phyloP scores from a whole-genome alignment of 139 green algal genomes.

The Coccomyxa sp. region DNA sequence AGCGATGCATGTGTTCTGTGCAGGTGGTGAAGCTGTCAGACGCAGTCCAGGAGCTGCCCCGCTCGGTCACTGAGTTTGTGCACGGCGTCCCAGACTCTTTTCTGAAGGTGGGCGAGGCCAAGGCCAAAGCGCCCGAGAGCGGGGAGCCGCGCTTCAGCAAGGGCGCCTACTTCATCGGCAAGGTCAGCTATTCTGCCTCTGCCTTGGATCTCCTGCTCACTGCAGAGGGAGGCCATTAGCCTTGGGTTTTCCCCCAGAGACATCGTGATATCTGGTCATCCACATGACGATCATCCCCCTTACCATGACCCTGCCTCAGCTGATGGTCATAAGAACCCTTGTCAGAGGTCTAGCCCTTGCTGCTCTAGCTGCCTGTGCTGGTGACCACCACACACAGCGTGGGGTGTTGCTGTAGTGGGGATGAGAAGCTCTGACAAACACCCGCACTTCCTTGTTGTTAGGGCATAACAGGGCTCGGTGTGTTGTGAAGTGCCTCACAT shows the following conservation, averaged over 20 bases:
- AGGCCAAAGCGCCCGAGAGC: conserved; percentile 21
- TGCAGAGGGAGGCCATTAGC: not conserved
- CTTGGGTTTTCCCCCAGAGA: not conserved
- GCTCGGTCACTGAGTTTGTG: conserved; percentile 87
- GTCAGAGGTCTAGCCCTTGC: too few relatives aligned
- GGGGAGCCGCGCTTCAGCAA: conserved; percentile 33
- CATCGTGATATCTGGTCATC: too few relatives aligned
- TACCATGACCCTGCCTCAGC: too few relatives aligned
- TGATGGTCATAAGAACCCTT: too few relatives aligned
- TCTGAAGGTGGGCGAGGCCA: conserved; percentile 68
- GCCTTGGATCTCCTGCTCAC: not conserved
- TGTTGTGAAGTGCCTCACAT: too few relatives aligned
- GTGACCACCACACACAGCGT: too few relatives aligned
- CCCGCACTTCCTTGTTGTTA: too few relatives aligned
- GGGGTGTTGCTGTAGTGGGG: too few relatives aligned
- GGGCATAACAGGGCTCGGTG: too few relatives aligned
- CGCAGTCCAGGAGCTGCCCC: conserved; percentile 91
- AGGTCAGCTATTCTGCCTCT: not conserved
- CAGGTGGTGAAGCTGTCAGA: conserved; percentile 93
- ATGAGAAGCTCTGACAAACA: too few relatives aligned
- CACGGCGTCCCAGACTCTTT: conserved; percentile 93
- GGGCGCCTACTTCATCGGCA: conserved; percentile 96
- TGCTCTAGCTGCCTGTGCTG: too few relatives aligned
- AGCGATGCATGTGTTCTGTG: not conserved
- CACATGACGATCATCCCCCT: too few relatives aligned